Evolutionary conservation across 106 monocot genomes (phyloP).

Genomic region (Triglochin maritima): DNA sequence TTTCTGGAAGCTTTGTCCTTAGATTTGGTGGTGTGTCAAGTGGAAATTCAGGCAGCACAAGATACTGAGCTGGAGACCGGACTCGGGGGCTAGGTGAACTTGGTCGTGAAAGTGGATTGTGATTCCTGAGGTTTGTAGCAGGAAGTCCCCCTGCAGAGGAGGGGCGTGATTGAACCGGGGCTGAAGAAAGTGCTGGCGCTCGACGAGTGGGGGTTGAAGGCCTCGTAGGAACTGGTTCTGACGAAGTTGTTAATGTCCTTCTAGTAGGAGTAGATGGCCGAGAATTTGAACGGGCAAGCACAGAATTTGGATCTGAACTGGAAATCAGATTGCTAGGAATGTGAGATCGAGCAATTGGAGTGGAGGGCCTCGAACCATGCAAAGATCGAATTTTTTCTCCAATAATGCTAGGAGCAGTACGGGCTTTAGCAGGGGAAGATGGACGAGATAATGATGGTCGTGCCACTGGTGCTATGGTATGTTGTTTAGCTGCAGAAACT

Average conservation of each 20-base stretch:
- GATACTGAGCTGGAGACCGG: slow-evolving; percentile 38
- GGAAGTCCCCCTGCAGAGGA: slow-evolving; percentile 38
- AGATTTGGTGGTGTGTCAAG: slow-evolving; percentile 73
- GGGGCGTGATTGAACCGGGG: slow-evolving; percentile 22
- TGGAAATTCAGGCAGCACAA: slow-evolving; percentile 27
- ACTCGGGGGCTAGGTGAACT: slow-evolving; percentile 57
- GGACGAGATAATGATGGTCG: slow-evolving; percentile 31
- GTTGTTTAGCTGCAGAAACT: slow-evolving; percentile 1
- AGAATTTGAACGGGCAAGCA: neutral
- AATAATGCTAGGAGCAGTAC: slow-evolving; percentile 20
- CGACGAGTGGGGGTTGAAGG: slow-evolving; percentile 63
- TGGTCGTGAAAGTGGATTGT: slow-evolving; percentile 37
- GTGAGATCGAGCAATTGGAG: slow-evolving; percentile 26
- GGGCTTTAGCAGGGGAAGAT: slow-evolving; percentile 45
- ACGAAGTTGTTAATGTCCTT: neutral
- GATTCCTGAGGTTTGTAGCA: slow-evolving; percentile 17
- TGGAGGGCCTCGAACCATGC: slow-evolving; percentile 29
- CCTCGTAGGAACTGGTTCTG: slow-evolving; percentile 20
- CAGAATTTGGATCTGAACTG: slow-evolving; percentile 1
- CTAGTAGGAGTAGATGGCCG: slow-evolving; percentile 5
- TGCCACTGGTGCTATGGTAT: slow-evolving; percentile 11
- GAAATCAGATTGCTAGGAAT: slow-evolving; percentile 1
- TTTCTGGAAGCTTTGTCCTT: slow-evolving; percentile 64
- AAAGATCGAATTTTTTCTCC: slow-evolving; percentile 21
- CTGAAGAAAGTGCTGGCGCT: slow-evolving; percentile 13